Evolutionary conservation across 768 basidiomycete genomes (phyloP).

Genomic region (Hydnomerulius pinastri): DNA sequence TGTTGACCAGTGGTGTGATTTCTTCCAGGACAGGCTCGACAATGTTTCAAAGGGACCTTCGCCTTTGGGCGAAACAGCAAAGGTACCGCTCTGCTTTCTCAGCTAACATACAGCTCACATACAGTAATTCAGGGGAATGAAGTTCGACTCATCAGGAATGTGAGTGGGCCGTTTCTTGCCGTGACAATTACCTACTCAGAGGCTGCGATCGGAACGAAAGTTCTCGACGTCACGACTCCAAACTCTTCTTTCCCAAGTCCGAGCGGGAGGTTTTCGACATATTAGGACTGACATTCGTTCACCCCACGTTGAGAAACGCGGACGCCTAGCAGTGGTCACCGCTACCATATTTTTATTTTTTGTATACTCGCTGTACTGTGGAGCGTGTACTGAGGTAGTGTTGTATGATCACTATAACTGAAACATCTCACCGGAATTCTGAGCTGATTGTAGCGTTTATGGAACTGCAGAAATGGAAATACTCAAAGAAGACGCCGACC

Average conservation of each 20-base stretch:
- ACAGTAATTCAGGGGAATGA: slow-evolving; percentile 57
- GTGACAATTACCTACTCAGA: background rate
- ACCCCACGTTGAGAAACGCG: slow-evolving; percentile 73
- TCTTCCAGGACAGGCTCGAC: slow-evolving; percentile 76
- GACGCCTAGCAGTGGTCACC: slow-evolving; percentile 42
- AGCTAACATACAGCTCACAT: background rate
- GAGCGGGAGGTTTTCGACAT: slow-evolving; percentile 76
- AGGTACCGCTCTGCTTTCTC: slow-evolving; percentile 39
- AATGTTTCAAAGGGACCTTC: slow-evolving; percentile 86
- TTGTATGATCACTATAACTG: background rate
- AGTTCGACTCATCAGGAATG: slow-evolving; percentile 85
- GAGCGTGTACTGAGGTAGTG: background rate
- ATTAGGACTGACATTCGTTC: slow-evolving; percentile 68
- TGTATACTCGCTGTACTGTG: background rate
- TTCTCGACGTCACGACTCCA: slow-evolving; percentile 65
- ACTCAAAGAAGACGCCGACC: background rate
- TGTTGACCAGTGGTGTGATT: background rate
- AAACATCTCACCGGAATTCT: background rate
- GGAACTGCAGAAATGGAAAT: background rate
- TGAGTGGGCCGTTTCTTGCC: slow-evolving; percentile 34
- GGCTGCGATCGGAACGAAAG: slow-evolving; percentile 37
- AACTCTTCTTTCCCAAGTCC: slow-evolving; percentile 56
- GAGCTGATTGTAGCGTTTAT: background rate
- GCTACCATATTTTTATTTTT: background rate
- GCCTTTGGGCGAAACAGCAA: slow-evolving; percentile 67